These are phyloP conservation scores for Aspergillus heteromorphus DNA, from an alignment of 495 filamentous ascomycete genomes.

Conservation along the genomic window DNA sequence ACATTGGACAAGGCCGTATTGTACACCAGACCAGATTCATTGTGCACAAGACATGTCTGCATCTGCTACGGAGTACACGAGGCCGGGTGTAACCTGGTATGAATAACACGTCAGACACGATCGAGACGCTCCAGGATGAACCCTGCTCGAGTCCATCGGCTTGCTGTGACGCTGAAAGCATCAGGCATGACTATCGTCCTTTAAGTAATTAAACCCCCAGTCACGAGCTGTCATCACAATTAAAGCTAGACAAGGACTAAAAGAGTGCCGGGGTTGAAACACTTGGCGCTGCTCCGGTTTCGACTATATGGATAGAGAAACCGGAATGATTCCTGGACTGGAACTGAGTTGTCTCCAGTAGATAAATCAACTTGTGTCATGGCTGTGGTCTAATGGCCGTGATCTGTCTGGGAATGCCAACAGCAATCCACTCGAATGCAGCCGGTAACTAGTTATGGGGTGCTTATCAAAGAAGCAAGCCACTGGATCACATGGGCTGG, in stretches of 20 bases:
- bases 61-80: not conserved
- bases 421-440: no score
- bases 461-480: not conserved
- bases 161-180: not conserved
- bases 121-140: not conserved
- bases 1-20: no score
- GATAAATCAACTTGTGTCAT: not conserved
- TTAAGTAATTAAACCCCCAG: not conserved
- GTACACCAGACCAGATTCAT: no score
- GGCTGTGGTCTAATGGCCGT: not conserved
- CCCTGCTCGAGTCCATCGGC: not conserved
- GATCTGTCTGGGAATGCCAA: no score
- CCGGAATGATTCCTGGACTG: not conserved
- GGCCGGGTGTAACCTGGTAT: not conserved
- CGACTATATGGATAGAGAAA: not conserved
- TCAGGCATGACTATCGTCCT: not conserved
- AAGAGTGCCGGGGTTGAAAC: constrained; percentile 3
- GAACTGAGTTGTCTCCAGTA: not conserved
- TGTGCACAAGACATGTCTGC: not conserved
- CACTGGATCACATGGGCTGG: not conserved
- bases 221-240: not conserved
- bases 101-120: not conserved
- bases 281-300: not conserved
- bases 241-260: not conserved
- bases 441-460: no score